These are phyloP conservation scores for Austroboletus olivaceoglutinosus DNA, from an alignment of 1,284 basidiomycete species.

Conservation along the genomic window DNA sequence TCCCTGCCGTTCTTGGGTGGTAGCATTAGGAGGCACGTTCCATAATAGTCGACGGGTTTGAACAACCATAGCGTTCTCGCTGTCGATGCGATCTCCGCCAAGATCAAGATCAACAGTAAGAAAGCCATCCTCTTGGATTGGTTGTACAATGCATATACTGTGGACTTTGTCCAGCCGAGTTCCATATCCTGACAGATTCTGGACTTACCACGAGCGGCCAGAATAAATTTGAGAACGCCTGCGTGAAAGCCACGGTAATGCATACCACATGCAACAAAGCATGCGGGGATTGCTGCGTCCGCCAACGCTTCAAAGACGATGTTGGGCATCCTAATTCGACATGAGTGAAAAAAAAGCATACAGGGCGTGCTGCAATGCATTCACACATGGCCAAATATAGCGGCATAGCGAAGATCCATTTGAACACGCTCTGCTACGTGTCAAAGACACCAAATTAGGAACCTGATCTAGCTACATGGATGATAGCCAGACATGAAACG, in stretches of 20 bases:
- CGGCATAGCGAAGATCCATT: slow-evolving; percentile 25
- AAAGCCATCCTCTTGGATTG: slow-evolving; percentile 14
- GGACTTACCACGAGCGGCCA: slow-evolving; percentile 21
- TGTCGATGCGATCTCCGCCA: slow-evolving; percentile 8
- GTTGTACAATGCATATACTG: slow-evolving; percentile 24
- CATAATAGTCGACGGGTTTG: background rate
- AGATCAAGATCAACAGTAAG: slow-evolving; percentile 13
- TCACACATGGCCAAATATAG: slow-evolving; percentile 15
- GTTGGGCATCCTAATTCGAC: slow-evolving; percentile 14
- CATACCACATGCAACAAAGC: slow-evolving; percentile 16
- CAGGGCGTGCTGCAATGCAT: background rate
- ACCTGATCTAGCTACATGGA: background rate
- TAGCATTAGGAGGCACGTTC: slow-evolving; percentile 16
- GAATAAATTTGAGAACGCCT: slow-evolving; percentile 18
- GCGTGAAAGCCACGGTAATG: slow-evolving; percentile 1
- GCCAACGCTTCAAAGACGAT: slow-evolving; percentile 6
- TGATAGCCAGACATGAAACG: background rate
- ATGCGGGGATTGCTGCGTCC: slow-evolving; percentile 12
- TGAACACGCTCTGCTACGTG: slow-evolving; percentile 11
- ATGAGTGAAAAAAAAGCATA: background rate
- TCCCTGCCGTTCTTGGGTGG: background rate
- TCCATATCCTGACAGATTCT: background rate
- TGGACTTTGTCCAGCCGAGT: background rate
- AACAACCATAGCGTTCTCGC: slow-evolving; percentile 7
- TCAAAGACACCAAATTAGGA: too few relatives aligned